Base-by-base conservation (phyloP, 306 rosid genomes). In the Crotalaria pallida region DNA sequence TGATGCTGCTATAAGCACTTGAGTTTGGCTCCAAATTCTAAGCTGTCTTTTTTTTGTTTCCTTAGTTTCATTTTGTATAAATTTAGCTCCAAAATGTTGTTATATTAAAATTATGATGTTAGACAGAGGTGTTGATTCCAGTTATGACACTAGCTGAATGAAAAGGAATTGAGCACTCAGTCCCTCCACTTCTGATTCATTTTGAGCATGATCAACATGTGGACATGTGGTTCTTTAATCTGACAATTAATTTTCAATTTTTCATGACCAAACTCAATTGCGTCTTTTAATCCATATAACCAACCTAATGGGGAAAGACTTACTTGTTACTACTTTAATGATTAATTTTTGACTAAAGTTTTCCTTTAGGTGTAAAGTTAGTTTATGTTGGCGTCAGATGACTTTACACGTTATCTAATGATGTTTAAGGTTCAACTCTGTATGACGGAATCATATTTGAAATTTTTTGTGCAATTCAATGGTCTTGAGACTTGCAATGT, bases 401-500 rank as follows among this genome's bases (percentile, higher is more conserved):
- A 3, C 13, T 36, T 36, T 31, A 47, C 10, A 2, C 19, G 2
- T 27, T 41, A 12, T 17, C 18, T 12, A 44, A 10, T 44, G 49
- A 44, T 44, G 44, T 24, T 24, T 43, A 5, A 6, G 41, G 0
- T 38, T 3, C 1, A 74, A 44, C 48, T 22, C 18, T 15, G 3
- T n/a, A 55, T 47, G 40, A 10, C 47, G 88, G 88, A 81, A 79
- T 72, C 94, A 40, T 86, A 85, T 55, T 31, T 69, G 70, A 81
- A 65, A 58, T 83, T 85, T n/a, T 69, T 88, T 18, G 84, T 87
- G 70, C 72, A 77, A 23, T 79, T 75, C 17, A 83, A 85, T 72
- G 87, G 91, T 50, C 88, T 88, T 24, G 70, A 62, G 36, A 75
- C 63, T 10, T 24, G 61, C 57, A 85, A 79, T 68, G 45, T 17